A percentile compares a stretch with the other conserved stretches of the same genome.
Evolutionary conservation across 1,284 basidiomycete genomes (phyloP).

Genomic region (Cryptococcus deneoformans): DNA sequence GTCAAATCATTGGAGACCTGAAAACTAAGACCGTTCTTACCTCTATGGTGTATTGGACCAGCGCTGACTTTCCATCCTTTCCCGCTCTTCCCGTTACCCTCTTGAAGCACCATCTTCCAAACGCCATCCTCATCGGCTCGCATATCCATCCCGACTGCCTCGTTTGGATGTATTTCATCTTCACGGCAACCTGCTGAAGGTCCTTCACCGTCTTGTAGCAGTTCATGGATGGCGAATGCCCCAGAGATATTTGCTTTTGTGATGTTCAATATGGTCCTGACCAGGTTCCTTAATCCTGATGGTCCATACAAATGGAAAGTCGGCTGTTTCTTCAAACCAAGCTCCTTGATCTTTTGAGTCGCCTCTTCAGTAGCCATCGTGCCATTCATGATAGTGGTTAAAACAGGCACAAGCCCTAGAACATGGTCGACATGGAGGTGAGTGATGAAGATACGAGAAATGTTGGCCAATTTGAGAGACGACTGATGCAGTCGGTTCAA

Average conservation of each 20-base stretch:
- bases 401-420: slow-evolving; percentile 71
- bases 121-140: slow-evolving; percentile 62
- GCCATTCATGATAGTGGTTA: slow-evolving; percentile 62
- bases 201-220: slow-evolving; percentile 58
- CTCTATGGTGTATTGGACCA: slow-evolving; percentile 75
- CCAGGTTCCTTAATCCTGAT: slow-evolving; percentile 71
- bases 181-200: slow-evolving; percentile 56
- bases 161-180: slow-evolving; percentile 61
- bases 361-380: slow-evolving; percentile 45
- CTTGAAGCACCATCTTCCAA: slow-evolving; percentile 60
- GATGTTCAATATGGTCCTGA: slow-evolving; percentile 68
- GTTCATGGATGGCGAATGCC: slow-evolving; percentile 76
- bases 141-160: slow-evolving; percentile 66
- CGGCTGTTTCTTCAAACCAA: slow-evolving; percentile 51
- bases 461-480: slow-evolving; percentile 58
- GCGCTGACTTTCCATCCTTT: slow-evolving; percentile 64
- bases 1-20: background rate
- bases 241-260: slow-evolving; percentile 65
- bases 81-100: slow-evolving; percentile 34
- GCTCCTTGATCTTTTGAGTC: slow-evolving; percentile 25
- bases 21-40: slow-evolving; percentile 50
- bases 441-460: slow-evolving; percentile 77
- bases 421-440: slow-evolving; percentile 88
- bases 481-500: slow-evolving; percentile 71
- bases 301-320: slow-evolving; percentile 79